These are phyloP conservation scores for Aspergillus vadensis DNA, from an alignment of 2,329 filamentous ascomycete genomes.

Conservation along the genomic window DNA sequence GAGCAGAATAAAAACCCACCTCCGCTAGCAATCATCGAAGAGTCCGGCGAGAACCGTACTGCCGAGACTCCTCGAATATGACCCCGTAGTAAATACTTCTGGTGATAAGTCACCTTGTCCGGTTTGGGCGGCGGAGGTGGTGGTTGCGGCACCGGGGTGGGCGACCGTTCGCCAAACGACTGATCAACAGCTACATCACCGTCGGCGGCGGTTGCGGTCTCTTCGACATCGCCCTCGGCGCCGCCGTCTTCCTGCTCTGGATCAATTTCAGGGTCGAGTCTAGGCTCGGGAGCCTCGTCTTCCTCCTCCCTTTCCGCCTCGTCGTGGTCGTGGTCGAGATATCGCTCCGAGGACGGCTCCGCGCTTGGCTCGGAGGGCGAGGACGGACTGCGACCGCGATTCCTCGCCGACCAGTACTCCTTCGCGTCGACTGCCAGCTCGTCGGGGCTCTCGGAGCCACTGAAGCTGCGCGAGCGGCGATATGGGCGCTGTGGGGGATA, in stretches of 20 bases:
- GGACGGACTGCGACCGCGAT: constrained; percentile 29
- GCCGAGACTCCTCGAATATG: constrained; percentile 79
- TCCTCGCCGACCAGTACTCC: constrained; percentile 37
- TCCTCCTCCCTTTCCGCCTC: not conserved
- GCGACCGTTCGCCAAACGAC: constrained; percentile 33
- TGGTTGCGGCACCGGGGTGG: constrained; percentile 41
- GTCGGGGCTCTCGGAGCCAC: constrained; percentile 48
- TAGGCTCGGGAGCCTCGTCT: not conserved
- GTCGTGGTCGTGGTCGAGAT: not conserved
- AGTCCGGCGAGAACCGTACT: constrained; percentile 89
- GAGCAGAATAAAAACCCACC: constrained; percentile 49
- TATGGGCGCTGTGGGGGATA: constrained; percentile 34
- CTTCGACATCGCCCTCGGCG: constrained; percentile 22
- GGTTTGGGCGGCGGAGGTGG: constrained; percentile 53
- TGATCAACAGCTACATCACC: constrained; percentile 18
- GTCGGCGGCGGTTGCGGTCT: constrained; percentile 21
- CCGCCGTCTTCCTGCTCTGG: not conserved
- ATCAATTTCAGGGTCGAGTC: not conserved
- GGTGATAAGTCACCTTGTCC: constrained; percentile 65
- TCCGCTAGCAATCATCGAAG: constrained; percentile 82
- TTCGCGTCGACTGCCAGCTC: constrained; percentile 45
- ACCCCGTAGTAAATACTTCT: constrained; percentile 71
- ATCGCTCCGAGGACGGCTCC: not conserved
- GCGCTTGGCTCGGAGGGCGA: constrained; percentile 5
- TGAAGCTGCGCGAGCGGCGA: constrained; percentile 29